Percentiles rank a stretch among this genome's conserved stretches.
Conservation (phyloP, 2,329 filamentous ascomycete genomes). For the Neofusicoccum umdonicola region DNA sequence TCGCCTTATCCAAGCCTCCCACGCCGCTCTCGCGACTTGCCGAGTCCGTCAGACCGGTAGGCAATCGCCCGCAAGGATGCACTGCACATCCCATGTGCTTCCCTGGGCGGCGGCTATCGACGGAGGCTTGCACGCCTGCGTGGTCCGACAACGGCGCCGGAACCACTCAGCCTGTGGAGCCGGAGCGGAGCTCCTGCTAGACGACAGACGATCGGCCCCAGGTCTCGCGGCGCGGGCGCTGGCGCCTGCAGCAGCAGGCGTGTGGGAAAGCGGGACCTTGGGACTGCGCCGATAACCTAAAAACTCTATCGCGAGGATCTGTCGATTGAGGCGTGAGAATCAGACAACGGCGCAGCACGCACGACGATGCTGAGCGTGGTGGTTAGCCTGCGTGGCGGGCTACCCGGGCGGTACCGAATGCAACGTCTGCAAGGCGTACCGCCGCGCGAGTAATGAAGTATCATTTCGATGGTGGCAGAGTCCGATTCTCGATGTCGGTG, state of each 20-base stretch:
- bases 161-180: too few relatives aligned
- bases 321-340: background rate
- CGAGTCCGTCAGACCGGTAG: conserved; percentile 5
- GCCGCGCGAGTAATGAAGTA: background rate
- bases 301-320: conserved; percentile 8
- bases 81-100: background rate
- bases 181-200: background rate
- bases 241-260: background rate
- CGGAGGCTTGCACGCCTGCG: background rate
- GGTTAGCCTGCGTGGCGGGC: background rate
- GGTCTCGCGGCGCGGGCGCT: background rate
- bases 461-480: background rate
- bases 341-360: background rate
- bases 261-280: background rate
- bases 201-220: background rate
- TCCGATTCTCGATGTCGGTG: background rate
- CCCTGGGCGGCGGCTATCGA: background rate
- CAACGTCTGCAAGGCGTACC: background rate
- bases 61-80: background rate
- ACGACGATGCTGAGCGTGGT: background rate
- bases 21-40: background rate
- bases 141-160: background rate
- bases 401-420: background rate
- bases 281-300: background rate
- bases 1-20: background rate